phyloP scores from a whole-genome alignment of 257 asterid species.

The Penstemon newberryi region DNA sequence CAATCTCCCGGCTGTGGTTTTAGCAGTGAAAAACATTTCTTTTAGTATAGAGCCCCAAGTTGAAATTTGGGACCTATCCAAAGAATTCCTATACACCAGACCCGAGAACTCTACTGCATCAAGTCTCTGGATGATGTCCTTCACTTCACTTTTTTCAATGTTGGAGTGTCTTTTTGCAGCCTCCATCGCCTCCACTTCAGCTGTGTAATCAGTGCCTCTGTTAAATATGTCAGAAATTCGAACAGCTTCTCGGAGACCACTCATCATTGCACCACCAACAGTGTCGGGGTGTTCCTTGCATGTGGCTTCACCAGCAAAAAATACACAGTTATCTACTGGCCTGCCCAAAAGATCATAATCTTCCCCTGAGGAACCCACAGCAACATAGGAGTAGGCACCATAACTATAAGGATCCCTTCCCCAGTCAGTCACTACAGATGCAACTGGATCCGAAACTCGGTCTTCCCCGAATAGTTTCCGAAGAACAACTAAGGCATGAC shows the following conservation, averaged over 20 bases:
- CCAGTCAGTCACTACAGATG: slow-evolving; percentile 97
- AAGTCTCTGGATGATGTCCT: slow-evolving; percentile 76
- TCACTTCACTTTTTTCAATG: slow-evolving; percentile 71
- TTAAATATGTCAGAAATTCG: slow-evolving; percentile 75
- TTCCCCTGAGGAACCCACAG: slow-evolving; percentile 98
- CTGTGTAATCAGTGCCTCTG: slow-evolving; percentile 72
- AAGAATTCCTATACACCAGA: slow-evolving; percentile 51
- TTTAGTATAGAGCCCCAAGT: slow-evolving; percentile 60
- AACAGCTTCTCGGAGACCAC: slow-evolving; percentile 93
- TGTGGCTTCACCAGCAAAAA: slow-evolving; percentile 99
- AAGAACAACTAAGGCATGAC: slow-evolving; percentile 79
- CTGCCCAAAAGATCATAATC: slow-evolving; percentile 91
- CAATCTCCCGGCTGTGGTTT: slow-evolving; percentile 85
- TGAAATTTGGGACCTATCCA: slow-evolving; percentile 55
- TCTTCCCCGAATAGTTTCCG: slow-evolving; percentile 92
- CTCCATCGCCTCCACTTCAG: slow-evolving; percentile 86
- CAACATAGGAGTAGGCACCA: slow-evolving; percentile 98
- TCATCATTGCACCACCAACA: slow-evolving; percentile 99
- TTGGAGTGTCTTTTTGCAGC: slow-evolving; percentile 74
- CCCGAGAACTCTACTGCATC: slow-evolving; percentile 67
- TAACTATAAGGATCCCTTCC: slow-evolving; percentile 93
- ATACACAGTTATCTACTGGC: slow-evolving; percentile 90
- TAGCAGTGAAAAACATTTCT: slow-evolving; percentile 84
- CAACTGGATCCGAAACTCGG: slow-evolving; percentile 85
- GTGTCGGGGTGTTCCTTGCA: slow-evolving; percentile 99